Evolutionary conservation across 179 eudicot species (phyloP), one percentile per base, ranked within the genome.

Genomic region (Beta macrorhiza): DNA sequence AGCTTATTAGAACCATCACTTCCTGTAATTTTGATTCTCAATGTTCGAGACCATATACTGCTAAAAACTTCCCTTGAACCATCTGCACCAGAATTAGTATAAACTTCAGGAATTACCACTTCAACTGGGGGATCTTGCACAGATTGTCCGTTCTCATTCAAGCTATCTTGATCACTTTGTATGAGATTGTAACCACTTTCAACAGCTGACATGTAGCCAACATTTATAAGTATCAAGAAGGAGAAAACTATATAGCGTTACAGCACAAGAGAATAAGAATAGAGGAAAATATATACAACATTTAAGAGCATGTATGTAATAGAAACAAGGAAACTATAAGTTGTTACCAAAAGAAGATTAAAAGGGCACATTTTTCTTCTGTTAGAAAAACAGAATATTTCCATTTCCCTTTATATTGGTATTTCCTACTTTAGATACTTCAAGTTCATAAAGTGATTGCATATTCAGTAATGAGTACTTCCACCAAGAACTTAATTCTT

Each of bases 21-120:
- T 80, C 98, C 94, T n/a, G 92, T 93, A 47, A 95, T 93, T 86
- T 82, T 93, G 74, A 95, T 87, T 87, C 98, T 91, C 85, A 95
- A 81, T 72, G 91, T 89, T 51, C 92, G 86, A 47, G 98, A 93
- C 95, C 97, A 91, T 75, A 90, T 86, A 84, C 89, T 89, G 29
- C 90, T 89, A 73, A 91, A 89, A 65, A 87, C 79, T 72, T 83
- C 89, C 68, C 78, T 74, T 56, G 90, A 89, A 82, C 83, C 84
- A 87, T 89, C 90, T 79, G 91, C 84, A 82, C 77, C 88, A 73
- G 82, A 78, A 51, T 67, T 63, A 61, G 65, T 81, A 81, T 87
- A 90, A 17, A 90, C 87, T 68, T 95, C 97, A 81, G 99, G 96
- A 81, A 78, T 89, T 52, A 95, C 75, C 68, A 92, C 94, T 85